phyloP scores from a whole-genome alignment of 495 filamentous ascomycete species.

The Penicillium diatomitis region DNA sequence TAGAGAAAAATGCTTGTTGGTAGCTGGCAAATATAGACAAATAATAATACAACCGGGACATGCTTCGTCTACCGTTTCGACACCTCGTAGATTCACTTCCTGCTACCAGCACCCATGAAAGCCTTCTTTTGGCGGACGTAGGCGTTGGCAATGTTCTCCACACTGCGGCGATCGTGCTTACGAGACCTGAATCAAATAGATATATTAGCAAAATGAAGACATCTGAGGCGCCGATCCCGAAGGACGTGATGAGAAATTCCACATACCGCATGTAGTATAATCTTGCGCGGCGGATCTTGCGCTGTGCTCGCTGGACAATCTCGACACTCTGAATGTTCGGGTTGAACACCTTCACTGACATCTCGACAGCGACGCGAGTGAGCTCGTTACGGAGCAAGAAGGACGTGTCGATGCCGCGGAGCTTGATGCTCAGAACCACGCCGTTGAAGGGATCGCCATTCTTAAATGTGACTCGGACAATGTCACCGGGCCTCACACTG shows the following conservation, averaged over 20 bases:
- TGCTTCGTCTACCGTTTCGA: constrained; percentile 12
- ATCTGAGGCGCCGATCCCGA: not conserved
- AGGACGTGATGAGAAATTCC: constrained; percentile 11
- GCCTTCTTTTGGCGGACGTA: constrained; percentile 55
- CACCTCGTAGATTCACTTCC: constrained; percentile 11
- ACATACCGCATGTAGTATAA: constrained; percentile 86
- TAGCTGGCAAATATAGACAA: constrained; percentile 17
- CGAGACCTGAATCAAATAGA: constrained; percentile 36
- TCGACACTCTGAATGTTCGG: constrained; percentile 87
- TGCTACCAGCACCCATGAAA: constrained; percentile 27
- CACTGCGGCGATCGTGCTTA: constrained; percentile 59
- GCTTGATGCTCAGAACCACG: constrained; percentile 73
- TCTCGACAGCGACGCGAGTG: constrained; percentile 81
- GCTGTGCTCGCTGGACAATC: constrained; percentile 75
- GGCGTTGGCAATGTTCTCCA: constrained; percentile 61
- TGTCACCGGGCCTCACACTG: constrained; percentile 70
- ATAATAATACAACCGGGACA: constrained; percentile 32
- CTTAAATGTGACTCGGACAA: constrained; percentile 76
- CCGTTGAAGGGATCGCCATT: constrained; percentile 86
- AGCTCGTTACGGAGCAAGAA: constrained; percentile 78
- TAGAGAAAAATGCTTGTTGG: too few species aligned
- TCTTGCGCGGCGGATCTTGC: constrained; percentile 78
- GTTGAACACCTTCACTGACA: constrained; percentile 91
- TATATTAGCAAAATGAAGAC: not conserved
- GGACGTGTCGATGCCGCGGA: constrained; percentile 76